Evolutionary conservation across 441 rosid species (phyloP).

Genomic region (Pelargonium fulgidum): DNA sequence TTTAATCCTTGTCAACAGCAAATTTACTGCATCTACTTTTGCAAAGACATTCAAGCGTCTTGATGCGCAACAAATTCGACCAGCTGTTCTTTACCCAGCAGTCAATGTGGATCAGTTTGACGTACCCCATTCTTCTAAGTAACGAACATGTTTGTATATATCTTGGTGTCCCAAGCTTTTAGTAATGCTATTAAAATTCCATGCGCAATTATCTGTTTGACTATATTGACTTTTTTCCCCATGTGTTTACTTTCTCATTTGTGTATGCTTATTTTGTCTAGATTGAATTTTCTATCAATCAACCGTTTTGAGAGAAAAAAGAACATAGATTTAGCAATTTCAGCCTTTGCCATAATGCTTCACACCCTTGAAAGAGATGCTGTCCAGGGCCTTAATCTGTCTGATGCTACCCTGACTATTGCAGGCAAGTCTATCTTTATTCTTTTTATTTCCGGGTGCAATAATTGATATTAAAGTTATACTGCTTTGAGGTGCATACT

Average conservation of each 20-base stretch:
- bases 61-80: slow-evolving; percentile 55
- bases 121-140: slow-evolving; percentile 52
- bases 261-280: slow-evolving; percentile 25
- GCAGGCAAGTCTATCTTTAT: slow-evolving; percentile 43
- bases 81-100: slow-evolving; percentile 84
- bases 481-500: slow-evolving; percentile 6
- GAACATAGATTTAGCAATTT: slow-evolving; percentile 67
- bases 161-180: slow-evolving; percentile 23
- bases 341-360: slow-evolving; percentile 64
- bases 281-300: slow-evolving; percentile 76
- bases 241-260: slow-evolving; percentile 4
- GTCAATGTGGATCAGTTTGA: slow-evolving; percentile 73
- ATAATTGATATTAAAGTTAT: background rate
- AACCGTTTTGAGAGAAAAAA: slow-evolving; percentile 79
- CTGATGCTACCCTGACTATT: slow-evolving; percentile 52
- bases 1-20: slow-evolving; percentile 79
- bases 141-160: slow-evolving; percentile 32
- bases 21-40: slow-evolving; percentile 75
- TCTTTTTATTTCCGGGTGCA: background rate
- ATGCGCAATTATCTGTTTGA: background rate
- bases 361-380: slow-evolving; percentile 34
- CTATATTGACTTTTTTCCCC: background rate
- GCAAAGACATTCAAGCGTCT: slow-evolving; percentile 75
- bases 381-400: slow-evolving; percentile 17
- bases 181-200: slow-evolving; percentile 13